These are phyloP conservation scores for Juglanconis oblonga DNA, from an alignment of 2,329 filamentous ascomycete species.

Conservation along the genomic window DNA sequence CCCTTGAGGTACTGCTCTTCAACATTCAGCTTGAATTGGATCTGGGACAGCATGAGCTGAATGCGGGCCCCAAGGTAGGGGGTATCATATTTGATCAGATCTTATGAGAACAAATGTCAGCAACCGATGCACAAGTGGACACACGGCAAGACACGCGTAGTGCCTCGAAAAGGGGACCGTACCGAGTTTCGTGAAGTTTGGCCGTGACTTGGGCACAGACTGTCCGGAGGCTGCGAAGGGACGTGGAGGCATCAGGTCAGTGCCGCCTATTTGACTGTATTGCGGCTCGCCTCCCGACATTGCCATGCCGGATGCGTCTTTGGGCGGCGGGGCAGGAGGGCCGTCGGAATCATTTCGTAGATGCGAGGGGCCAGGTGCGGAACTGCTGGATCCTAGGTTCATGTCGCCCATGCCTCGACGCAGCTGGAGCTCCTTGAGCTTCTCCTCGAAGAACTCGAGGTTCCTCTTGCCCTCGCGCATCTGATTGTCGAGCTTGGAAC, in stretches of 20 bases:
- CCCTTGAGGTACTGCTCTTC: conserved; percentile 99
- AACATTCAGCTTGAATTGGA: conserved; percentile 98
- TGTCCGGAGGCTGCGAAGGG: conserved; percentile 75
- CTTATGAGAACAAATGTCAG: conserved; percentile 42
- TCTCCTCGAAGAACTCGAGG: conserved; percentile 93
- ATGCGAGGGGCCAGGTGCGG: conserved; percentile 36
- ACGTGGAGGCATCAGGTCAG: conserved; percentile 75
- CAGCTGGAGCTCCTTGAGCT: conserved; percentile 82
- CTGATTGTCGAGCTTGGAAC: conserved; percentile 86
- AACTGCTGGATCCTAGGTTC: conserved; percentile 53
- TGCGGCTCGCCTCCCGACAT: conserved; percentile 26
- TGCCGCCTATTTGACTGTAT: conserved; percentile 58
- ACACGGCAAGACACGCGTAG: conserved; percentile 13
- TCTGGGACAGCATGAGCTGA: conserved; percentile 97
- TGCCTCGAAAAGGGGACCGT: conserved; percentile 30
- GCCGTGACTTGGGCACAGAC: conserved; percentile 68
- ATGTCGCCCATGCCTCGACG: conserved; percentile 70
- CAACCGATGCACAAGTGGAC: background rate
- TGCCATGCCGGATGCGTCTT: conserved; percentile 50
- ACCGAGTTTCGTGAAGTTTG: conserved; percentile 97
- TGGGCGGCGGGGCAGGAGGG: conserved; percentile 68
- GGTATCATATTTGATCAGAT: conserved; percentile 98
- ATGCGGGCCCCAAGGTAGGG: conserved; percentile 94
- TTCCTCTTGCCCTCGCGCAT: conserved; percentile 92
- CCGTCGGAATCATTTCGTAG: conserved; percentile 43